Evolutionary conservation across 1,284 basidiomycete species (phyloP).

Genomic region (Xerocomus nothofagi): DNA sequence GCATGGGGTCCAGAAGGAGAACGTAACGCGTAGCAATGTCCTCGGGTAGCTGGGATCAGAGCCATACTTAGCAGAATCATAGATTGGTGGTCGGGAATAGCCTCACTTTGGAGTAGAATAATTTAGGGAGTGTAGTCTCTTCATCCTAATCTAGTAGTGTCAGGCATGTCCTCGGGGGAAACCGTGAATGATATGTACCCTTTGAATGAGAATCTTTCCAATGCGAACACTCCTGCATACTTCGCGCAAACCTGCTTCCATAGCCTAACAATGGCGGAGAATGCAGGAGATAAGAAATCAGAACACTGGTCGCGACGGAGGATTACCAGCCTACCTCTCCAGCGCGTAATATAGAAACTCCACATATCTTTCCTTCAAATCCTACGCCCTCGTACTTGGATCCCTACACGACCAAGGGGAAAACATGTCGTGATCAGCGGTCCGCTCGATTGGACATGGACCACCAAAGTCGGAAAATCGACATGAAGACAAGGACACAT

Average conservation of each 20-base stretch:
- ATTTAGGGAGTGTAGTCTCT: conserved; percentile 85
- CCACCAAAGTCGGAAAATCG: neutral
- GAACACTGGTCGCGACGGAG: no score
- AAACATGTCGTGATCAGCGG: neutral
- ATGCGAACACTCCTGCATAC: conserved; percentile 91
- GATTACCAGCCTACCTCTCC: conserved; percentile 60
- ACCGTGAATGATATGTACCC: conserved; percentile 53
- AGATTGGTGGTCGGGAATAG: neutral
- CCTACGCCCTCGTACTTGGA: conserved; percentile 84
- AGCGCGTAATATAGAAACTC: conserved; percentile 88
- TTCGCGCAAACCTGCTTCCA: conserved; percentile 93
- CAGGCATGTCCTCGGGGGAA: conserved; percentile 8
- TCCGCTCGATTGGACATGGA: neutral
- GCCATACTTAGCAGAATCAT: neutral
- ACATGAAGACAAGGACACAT: conserved; percentile 22
- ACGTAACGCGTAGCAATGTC: conserved; percentile 93
- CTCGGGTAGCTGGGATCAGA: conserved; percentile 70
- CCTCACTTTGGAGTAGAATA: conserved; percentile 82
- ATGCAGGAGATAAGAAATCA: conserved; percentile 3
- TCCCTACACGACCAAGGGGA: conserved; percentile 48
- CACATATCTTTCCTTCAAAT: conserved; percentile 93
- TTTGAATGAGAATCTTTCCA: conserved; percentile 92
- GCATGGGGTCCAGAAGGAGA: conserved; percentile 95
- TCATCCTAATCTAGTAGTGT: conserved; percentile 64
- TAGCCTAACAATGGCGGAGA: conserved; percentile 54